Evolutionary conservation across 2,329 filamentous ascomycete species (phyloP), one percentile per base, ranked within the genome.

Genomic region (Diplodia mutila): DNA sequence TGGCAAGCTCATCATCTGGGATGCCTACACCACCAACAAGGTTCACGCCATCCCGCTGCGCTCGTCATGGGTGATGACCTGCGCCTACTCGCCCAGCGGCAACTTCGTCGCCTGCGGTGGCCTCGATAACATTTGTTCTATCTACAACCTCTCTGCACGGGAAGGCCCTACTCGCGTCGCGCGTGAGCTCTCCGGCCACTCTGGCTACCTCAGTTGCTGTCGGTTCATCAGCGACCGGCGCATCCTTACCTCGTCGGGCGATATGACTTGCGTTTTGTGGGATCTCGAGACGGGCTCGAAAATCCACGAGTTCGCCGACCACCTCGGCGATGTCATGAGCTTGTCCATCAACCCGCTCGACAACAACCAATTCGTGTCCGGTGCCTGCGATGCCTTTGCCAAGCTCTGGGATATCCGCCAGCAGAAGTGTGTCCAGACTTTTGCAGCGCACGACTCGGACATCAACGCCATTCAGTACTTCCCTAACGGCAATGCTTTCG

Each of bases 221-320:
- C 91, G 95, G 71, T 99, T 99, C 81, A 97, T 98, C 85, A 98
- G 97, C 80, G 95, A 99, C 83, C 90, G 95, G 77, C 93, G 93
- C 77, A 98, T 99, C 76, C 89, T 99, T 71, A 99, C 95, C 69
- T 98, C 95, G 0, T 99, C 95, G 2, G 95, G 95, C 71, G 95
- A 99, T 79, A 99, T 99, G 95, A 99, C 95, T 64, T 99, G 95
- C 81, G 97, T 98, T 90, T 92, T 98, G 77, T 99, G 95, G 95
- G 95, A 99, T 84, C 94, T 99, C 71, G 95, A 99, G 83, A 97
- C 94, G 0, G 95, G 95, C 67, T 93, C 94, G 72, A 97, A 97
- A 84, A 91, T 97, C 51, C 97, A 94, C 77, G 95, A 99, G 80
- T 99, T 98, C 74, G 95, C 95, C 76, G 95, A 99, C 82, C 95